phyloP scores from a whole-genome alignment of 164 flowering plant genomes.

The Magnolia kwangsiensis region DNA sequence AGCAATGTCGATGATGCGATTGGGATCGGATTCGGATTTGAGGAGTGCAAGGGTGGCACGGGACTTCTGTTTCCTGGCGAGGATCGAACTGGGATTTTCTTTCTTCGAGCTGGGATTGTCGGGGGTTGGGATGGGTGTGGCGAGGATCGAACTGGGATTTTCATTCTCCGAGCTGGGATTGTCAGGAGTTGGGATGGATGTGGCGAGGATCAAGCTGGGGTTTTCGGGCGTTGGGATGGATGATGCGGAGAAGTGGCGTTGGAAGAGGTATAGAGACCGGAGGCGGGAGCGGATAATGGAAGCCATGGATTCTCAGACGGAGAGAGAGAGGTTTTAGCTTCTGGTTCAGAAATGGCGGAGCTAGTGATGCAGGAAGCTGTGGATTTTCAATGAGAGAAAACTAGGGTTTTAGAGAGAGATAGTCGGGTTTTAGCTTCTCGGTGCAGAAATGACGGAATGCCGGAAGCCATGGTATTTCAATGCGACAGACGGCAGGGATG shows the following conservation, averaged over 20 bases:
- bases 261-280: not conserved
- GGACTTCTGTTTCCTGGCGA: conserved; percentile 49
- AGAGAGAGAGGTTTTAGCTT: not conserved
- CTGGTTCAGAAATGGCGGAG: not conserved
- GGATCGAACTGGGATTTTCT: conserved; percentile 9
- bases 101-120: conserved; percentile 47
- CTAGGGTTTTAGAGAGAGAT: not conserved
- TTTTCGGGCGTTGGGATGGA: not conserved
- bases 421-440: not conserved
- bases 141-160: conserved; percentile 20
- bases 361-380: not conserved
- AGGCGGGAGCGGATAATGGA: not conserved
- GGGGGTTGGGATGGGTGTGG: conserved; percentile 55
- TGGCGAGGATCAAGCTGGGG: conserved; percentile 20
- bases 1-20: conserved; percentile 65
- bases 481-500: too few relatives aligned
- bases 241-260: conserved; percentile 1
- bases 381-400: not conserved
- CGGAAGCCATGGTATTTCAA: too few relatives aligned
- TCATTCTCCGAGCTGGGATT: conserved; percentile 37
- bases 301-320: not conserved
- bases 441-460: not conserved
- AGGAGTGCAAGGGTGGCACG: conserved; percentile 63
- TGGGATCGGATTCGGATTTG: conserved; percentile 59
- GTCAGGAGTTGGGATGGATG: conserved; percentile 3